Conservation (phyloP, 345 rosid genomes). For the Psidium guajava region DNA sequence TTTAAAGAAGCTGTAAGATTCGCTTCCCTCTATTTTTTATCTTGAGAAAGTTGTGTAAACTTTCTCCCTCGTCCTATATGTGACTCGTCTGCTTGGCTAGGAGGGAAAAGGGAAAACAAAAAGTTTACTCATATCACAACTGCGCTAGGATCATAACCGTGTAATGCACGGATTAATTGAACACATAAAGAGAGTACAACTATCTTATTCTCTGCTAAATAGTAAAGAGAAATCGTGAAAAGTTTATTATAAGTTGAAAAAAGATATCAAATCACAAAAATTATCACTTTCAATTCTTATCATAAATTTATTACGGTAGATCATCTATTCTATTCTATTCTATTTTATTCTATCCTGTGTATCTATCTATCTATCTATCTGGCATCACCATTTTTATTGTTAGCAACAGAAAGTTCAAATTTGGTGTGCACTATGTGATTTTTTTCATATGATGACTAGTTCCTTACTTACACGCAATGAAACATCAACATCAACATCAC, state of each 20-base stretch:
- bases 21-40: not conserved
- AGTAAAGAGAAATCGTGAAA: not conserved
- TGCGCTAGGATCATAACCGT: not conserved
- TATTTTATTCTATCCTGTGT: not conserved
- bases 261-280: not conserved
- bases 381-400: not conserved
- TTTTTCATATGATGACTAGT: not conserved
- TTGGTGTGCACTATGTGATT: not conserved
- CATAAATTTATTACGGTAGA: not conserved
- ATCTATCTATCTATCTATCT: not conserved
- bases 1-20: conserved; percentile 72
- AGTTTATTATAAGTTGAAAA: not conserved
- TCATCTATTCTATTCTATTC: not conserved
- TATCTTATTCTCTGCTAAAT: not conserved
- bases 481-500: too few relatives aligned
- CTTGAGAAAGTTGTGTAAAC: not conserved
- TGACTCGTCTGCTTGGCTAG: not conserved
- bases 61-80: not conserved
- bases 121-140: not conserved
- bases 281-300: not conserved
- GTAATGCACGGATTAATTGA: not conserved
- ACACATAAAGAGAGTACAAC: not conserved
- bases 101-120: not conserved
- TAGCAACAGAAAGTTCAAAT: not conserved
- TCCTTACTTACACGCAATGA: not conserved